These are phyloP conservation scores for Leccinellum rugosiceps DNA, from an alignment of 768 basidiomycete genomes.

Conservation along the genomic window DNA sequence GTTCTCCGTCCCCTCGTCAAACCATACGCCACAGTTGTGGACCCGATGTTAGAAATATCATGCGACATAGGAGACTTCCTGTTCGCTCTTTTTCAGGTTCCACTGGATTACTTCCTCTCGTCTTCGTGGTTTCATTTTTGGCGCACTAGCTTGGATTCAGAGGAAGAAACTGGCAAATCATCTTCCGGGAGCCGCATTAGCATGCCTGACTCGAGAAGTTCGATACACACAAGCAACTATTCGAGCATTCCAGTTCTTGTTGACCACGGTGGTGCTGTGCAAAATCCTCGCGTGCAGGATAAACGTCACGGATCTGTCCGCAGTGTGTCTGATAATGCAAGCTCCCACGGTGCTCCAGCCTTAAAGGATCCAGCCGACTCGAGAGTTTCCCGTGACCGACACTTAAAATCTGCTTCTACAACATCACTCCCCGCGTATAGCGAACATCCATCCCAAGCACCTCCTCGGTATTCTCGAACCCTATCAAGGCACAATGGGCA, in stretches of 20 bases:
- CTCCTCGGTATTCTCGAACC: constrained; percentile 24
- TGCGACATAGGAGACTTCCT: constrained; percentile 65
- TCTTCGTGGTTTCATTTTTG: constrained; percentile 29
- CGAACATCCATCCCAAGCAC: constrained; percentile 20
- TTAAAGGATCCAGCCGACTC: constrained; percentile 1
- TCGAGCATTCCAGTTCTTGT: constrained; percentile 12
- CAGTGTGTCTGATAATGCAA: constrained; percentile 17
- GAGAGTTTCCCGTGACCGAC: constrained; percentile 5
- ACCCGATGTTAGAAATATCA: constrained; percentile 57
- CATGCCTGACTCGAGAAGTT: constrained; percentile 1
- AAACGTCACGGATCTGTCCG: constrained; percentile 13
- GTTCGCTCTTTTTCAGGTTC: constrained; percentile 40
- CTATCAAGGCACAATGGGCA: constrained; percentile 25
- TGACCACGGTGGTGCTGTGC: constrained; percentile 6
- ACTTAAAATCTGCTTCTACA: constrained; percentile 15
- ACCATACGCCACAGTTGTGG: constrained; percentile 67
- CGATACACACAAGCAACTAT: constrained; percentile 6
- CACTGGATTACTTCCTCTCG: constrained; percentile 34
- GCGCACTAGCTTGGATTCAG: constrained; percentile 13
- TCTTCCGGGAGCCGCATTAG: neutral
- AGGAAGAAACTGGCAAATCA: constrained; percentile 5
- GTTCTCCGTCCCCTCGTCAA: constrained; percentile 74
- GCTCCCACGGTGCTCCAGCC: neutral
- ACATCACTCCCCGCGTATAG: constrained; percentile 24
- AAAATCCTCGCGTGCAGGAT: constrained; percentile 6